Conservation (phyloP, 78 protist species). For the Corallochytrium limacisporum region DNA sequence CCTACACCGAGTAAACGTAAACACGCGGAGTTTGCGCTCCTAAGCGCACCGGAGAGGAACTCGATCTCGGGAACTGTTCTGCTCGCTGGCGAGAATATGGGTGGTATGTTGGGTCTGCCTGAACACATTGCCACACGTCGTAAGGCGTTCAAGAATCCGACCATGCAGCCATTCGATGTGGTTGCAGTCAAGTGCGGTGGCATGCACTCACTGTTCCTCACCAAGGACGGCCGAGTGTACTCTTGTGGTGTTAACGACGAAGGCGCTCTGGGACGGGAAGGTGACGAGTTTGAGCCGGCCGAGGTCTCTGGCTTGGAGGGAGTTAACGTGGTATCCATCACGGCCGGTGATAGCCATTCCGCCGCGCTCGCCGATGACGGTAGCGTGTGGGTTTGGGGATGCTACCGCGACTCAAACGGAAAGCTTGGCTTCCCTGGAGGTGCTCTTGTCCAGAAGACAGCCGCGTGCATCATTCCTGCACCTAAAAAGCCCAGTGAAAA, state of each 20-base stretch:
- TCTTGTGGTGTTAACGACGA: conserved; percentile 35
- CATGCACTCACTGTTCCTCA: conserved; percentile 16
- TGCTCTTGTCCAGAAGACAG: neutral
- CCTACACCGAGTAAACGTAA: too few relatives aligned
- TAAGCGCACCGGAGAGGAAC: too few relatives aligned
- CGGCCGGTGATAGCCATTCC: conserved; percentile 17
- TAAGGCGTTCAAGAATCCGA: too few relatives aligned
- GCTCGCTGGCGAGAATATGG: too few relatives aligned
- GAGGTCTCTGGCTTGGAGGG: neutral
- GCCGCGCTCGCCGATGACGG: conserved; percentile 6
- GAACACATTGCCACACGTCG: too few relatives aligned
- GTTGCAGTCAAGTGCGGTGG: conserved; percentile 13
- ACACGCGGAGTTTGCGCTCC: too few relatives aligned
- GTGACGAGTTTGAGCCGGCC: neutral
- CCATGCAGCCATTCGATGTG: too few relatives aligned
- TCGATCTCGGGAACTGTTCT: too few relatives aligned
- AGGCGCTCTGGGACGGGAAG: conserved; percentile 17
- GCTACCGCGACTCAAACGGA: conserved; percentile 19
- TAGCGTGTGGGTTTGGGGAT: conserved; percentile 15
- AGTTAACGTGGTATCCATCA: neutral
- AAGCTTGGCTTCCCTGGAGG: neutral
- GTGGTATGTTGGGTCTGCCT: too few relatives aligned
- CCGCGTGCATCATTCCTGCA: too few relatives aligned
- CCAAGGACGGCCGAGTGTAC: conserved; percentile 11
- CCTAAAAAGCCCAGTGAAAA: too few relatives aligned